Evolutionary conservation across 495 filamentous ascomycete genomes (phyloP).

Genomic region (Aspergillus cristatus): DNA sequence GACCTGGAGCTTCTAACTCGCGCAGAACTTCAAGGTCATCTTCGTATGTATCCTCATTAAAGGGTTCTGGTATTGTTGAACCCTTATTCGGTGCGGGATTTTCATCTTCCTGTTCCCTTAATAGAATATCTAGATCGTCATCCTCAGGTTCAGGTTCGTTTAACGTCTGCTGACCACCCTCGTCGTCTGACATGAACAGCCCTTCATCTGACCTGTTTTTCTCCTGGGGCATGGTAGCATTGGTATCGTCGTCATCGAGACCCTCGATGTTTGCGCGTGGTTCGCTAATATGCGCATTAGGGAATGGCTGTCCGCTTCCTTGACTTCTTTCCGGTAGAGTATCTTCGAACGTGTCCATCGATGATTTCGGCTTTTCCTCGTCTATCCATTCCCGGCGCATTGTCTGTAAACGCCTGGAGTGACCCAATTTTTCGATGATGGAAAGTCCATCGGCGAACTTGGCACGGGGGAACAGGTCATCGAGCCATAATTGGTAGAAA

Average conservation of each 20-base stretch:
- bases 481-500: slow-evolving; percentile 94
- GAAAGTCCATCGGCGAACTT: slow-evolving; percentile 83
- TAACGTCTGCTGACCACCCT: slow-evolving; percentile 3
- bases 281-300: too few species aligned
- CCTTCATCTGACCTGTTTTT: slow-evolving; percentile 9
- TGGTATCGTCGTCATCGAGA: too few species aligned
- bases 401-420: slow-evolving; percentile 62
- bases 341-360: slow-evolving; percentile 2
- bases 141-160: slow-evolving; percentile 19
- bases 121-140: slow-evolving; percentile 30
- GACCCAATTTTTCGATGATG: slow-evolving; percentile 91
- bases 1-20: slow-evolving; percentile 12
- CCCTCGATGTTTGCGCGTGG: too few species aligned
- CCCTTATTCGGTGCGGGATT: neutral
- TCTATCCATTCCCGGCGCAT: slow-evolving; percentile 83
- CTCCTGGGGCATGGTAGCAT: neutral
- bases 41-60: slow-evolving; percentile 8
- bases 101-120: slow-evolving; percentile 24
- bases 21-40: slow-evolving; percentile 29
- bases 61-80: neutral
- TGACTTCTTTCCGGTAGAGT: neutral
- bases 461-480: slow-evolving; percentile 89
- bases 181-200: slow-evolving; percentile 19
- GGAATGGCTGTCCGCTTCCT: too few species aligned
- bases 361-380: slow-evolving; percentile 41